phyloP scores from a whole-genome alignment of 1,284 basidiomycete genomes.

The Malassezia sp. region DNA sequence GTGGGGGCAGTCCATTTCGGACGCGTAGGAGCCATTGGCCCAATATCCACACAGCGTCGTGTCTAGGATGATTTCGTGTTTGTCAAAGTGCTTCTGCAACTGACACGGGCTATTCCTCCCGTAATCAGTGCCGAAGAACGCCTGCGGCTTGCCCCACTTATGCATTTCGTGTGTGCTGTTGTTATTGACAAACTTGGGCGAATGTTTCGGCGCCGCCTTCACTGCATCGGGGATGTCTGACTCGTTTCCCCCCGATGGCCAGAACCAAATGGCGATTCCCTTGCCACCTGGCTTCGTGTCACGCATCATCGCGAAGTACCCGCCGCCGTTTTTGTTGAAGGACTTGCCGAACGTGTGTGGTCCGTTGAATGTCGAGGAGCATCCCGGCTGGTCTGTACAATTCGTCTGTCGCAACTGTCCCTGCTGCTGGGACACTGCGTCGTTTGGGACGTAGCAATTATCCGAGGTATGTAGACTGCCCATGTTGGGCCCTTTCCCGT shows the following conservation, averaged over 20 bases:
- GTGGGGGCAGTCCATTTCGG: conserved; percentile 12
- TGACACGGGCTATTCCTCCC: conserved; percentile 18
- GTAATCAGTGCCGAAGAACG: conserved; percentile 21
- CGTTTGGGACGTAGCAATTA: conserved; percentile 20
- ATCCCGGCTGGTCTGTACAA: conserved; percentile 32
- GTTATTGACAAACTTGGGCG: conserved; percentile 21
- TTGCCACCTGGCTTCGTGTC: conserved; percentile 24
- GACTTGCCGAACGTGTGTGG: conserved; percentile 19
- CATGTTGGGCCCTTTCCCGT: conserved; percentile 27
- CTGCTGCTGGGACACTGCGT: conserved; percentile 14
- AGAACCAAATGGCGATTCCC: conserved; percentile 23
- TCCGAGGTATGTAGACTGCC: conserved; percentile 29
- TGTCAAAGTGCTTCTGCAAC: conserved; percentile 22
- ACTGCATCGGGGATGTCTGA: conserved; percentile 18
- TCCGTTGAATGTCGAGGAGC: conserved; percentile 20
- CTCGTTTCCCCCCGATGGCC: conserved; percentile 17
- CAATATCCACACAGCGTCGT: conserved; percentile 16
- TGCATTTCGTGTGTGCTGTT: conserved; percentile 18
- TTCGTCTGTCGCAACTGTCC: conserved; percentile 16
- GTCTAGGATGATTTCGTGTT: conserved; percentile 34
- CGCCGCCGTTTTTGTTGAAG: conserved; percentile 29
- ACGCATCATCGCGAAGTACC: conserved; percentile 29
- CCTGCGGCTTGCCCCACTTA: conserved; percentile 25
- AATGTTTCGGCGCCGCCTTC: conserved; percentile 14
- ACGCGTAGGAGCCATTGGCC: conserved; percentile 11